Evolutionary conservation across 75 land plant species (phyloP), one percentile per base, ranked within the genome.

Genomic region (Cupressus sempervirens): DNA sequence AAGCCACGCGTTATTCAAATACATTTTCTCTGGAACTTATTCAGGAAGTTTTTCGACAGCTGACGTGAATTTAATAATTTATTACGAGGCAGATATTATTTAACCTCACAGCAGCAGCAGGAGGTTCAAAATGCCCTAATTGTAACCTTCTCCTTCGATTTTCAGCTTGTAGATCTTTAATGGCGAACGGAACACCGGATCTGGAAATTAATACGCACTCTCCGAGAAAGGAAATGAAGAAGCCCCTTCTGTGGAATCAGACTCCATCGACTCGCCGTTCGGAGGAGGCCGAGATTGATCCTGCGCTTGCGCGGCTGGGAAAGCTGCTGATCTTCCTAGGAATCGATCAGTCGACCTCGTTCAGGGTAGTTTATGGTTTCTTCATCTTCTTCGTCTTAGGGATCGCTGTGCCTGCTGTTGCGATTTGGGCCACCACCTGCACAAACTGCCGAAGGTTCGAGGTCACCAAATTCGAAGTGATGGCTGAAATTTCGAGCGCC

Each of bases 211-310:
- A 77, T 6, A 30, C 11, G 41, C 48, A 77, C 0, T 23, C 48
- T 77, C 67, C 67, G 26, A 16, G 9, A 29, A n/a, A 7, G 48
- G 50, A 77, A 26, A 41, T 0, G 1, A 8, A 77, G 3, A 77
- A 77, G 18, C 46, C 81, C 29, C 81, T 77, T 40, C 30, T 77
- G 29, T 43, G 23, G 18, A 77, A 43, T 18, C 26, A 9, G 13
- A 43, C 23, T 29, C 26, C n/a, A 4, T 13, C 45, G 12, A 43
- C 29, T 23, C 26, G 50, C 3, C 45, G n/a, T 9, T 43, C 23
- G 13, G 81, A 77, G 7, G 67, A 62, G 26, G 77, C 40, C 91
- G 46, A 43, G 14, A 41, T 43, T 3, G 81, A 77, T 77, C n/a
- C 81, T 38, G n/a, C 81, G 50, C 81, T 77, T 5, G 81, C 29